Evolutionary conservation across 148 eudicot genomes (phyloP), one percentile per base, ranked within the genome.

Genomic region (Pharnaceum exiguum): DNA sequence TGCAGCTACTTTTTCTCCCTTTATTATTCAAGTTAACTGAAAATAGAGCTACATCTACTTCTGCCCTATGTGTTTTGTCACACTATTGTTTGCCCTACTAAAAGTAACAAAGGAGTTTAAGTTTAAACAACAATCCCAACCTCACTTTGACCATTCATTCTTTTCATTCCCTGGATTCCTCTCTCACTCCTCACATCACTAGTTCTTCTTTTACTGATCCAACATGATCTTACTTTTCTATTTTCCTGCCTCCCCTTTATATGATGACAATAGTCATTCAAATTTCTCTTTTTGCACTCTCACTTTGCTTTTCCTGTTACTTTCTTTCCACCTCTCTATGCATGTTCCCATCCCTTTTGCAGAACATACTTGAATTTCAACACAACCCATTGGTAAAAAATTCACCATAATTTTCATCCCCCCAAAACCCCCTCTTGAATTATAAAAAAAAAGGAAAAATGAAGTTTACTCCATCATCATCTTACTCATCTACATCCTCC

Each of bases 241-340:
- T 45, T 23, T 10, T 66, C 53, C 40, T 58, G 46, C 55, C 59
- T 59, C 43, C 44, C 32, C 60, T 64, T 70, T 63, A 44, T 59
- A 53, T 71, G 44, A 59, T 45, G 18, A 51, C 55, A 59, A 35
- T 18, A 51, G 32, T 59, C 70, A 57, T 76, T 80, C 75, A 72
- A 72, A 68, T 55, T 64, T 45, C 63, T 26, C 52, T 45, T 44
- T 67, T 67, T 46, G 29, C 45, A 30, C 21, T 44, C 53, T 60
- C 38, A 21, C 44, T 44, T 48, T 71, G 9, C 49, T 62, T 55
- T 65, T 33, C 29, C 31, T 18, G 35, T 36, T 16, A 10, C 35
- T 23, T n/a, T n/a, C n/a, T n/a, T n/a, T n/a, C n/a, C n/a, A n/a
- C n/a, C n/a, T n/a, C n/a, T 30, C 18, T 57, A 55, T 62, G 10